Conservation (phyloP, 768 basidiomycete genomes). For the Lactarius sanguifluus region DNA sequence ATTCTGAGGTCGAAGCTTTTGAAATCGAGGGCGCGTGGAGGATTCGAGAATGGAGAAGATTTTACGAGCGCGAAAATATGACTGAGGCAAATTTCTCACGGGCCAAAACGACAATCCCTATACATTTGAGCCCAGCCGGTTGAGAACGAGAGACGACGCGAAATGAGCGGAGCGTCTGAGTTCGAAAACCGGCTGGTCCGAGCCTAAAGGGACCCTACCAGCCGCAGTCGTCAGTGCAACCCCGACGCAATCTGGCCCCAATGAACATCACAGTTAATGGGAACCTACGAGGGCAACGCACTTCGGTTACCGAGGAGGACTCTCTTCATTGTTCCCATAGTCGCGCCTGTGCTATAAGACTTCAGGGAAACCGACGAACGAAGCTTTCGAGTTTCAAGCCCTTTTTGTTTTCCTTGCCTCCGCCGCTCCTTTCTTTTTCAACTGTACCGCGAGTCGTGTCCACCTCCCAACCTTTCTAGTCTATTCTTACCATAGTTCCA, state of each 20-base stretch:
- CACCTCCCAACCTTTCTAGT: background rate
- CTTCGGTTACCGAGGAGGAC: background rate
- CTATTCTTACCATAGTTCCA: background rate
- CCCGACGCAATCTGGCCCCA: background rate
- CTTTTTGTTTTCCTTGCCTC: background rate
- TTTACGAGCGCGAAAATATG: too few species aligned
- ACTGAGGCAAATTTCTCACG: too few species aligned
- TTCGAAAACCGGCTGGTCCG: too few species aligned
- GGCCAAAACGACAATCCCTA: too few species aligned
- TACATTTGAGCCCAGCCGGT: too few species aligned
- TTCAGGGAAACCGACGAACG: background rate
- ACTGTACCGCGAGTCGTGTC: conserved; percentile 4
- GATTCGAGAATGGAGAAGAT: too few species aligned
- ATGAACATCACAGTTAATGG: conserved; percentile 8
- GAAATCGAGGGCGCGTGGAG: too few species aligned
- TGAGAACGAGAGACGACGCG: too few species aligned
- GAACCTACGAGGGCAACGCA: background rate
- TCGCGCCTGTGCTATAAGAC: conserved; percentile 17
- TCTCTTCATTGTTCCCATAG: background rate
- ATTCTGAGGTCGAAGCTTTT: too few species aligned
- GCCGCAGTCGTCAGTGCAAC: background rate
- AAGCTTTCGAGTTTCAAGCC: background rate
- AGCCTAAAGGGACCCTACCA: too few species aligned
- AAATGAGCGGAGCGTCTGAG: too few species aligned
- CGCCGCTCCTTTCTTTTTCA: background rate